These are phyloP conservation scores for Amborella trichopoda DNA, from an alignment of 164 flowering plant genomes.

Conservation along the genomic window DNA sequence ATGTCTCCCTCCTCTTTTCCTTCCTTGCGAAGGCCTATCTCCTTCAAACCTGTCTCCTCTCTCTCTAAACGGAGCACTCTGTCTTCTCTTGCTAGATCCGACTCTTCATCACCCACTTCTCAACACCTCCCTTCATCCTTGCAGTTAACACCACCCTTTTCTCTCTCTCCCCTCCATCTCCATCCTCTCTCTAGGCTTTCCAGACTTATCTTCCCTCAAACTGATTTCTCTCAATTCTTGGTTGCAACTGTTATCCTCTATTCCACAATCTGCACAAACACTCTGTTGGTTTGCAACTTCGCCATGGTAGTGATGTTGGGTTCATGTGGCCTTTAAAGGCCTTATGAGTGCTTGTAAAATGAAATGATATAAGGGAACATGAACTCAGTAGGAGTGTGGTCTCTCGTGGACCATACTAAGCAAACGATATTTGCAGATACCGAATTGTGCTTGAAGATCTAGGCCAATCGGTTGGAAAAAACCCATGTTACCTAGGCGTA, in stretches of 20 bases:
- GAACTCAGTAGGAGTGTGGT: too few relatives aligned
- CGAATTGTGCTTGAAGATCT: too few relatives aligned
- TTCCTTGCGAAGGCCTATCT: constrained; percentile 49
- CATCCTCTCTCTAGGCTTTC: constrained; percentile 9
- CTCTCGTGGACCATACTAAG: too few relatives aligned
- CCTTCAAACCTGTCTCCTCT: constrained; percentile 9
- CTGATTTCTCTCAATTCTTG: constrained; percentile 4
- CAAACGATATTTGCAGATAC: too few relatives aligned
- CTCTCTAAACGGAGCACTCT: constrained; percentile 2
- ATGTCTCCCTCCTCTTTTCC: constrained; percentile 35
- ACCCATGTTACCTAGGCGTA: too few relatives aligned
- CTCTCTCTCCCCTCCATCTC: constrained; percentile 16
- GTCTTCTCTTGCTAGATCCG: not conserved
- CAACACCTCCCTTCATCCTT: constrained; percentile 17
- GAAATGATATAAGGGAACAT: too few relatives aligned
- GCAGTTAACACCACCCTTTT: constrained; percentile 17
- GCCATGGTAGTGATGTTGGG: constrained; percentile 26
- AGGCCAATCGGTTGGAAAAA: too few relatives aligned
- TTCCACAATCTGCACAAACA: constrained; percentile 15
- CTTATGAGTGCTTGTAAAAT: too few relatives aligned
- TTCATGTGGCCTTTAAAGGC: too few relatives aligned
- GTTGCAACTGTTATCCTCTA: constrained; percentile 12
- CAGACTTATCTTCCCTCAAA: constrained; percentile 8
- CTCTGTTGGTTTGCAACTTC: constrained; percentile 23
- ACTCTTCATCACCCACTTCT: constrained; percentile 23